A percentile compares a stretch with the other conserved stretches of the same genome.
These are phyloP conservation scores for Chondrus crispus DNA, from an alignment of 23 red algal genomes.

Conservation along the genomic window DNA sequence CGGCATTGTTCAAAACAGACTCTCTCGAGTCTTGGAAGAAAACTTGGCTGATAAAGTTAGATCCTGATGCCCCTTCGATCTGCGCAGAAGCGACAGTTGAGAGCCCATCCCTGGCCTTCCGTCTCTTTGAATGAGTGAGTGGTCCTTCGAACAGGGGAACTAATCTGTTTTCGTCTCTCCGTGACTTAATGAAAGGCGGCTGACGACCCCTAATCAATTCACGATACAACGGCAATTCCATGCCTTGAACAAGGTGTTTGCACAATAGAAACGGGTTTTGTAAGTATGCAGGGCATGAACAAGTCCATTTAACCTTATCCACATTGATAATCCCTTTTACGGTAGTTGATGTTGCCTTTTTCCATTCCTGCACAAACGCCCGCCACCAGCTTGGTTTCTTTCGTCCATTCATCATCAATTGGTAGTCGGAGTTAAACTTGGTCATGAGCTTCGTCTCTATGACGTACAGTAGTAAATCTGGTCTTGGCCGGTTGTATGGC, in stretches of 20 bases:
- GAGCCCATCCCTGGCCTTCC: too few species aligned
- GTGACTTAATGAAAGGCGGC: background rate
- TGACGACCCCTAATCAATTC: background rate
- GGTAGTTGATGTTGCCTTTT: background rate
- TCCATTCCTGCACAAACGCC: background rate
- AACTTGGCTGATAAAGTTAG: too few species aligned
- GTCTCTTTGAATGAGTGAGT: too few species aligned
- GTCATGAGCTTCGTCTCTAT: background rate
- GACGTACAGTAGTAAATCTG: background rate
- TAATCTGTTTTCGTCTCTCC: too few species aligned
- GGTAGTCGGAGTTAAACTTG: background rate
- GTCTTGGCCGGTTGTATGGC: background rate
- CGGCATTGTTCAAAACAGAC: too few species aligned
- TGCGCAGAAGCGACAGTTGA: too few species aligned
- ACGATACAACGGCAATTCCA: background rate
- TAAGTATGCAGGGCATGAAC: background rate
- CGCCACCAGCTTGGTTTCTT: slow-evolving; percentile 7
- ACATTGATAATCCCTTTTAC: background rate
- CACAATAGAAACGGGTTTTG: background rate
- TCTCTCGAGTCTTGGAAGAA: too few species aligned
- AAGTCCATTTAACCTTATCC: background rate
- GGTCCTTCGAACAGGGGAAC: too few species aligned
- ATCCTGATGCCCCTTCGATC: too few species aligned
- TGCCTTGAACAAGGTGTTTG: background rate
- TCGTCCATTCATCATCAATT: background rate